Evolutionary conservation across 208 protist species (phyloP), one percentile per base, ranked within the genome.

Genomic region (Leishmania martiniquensis): DNA sequence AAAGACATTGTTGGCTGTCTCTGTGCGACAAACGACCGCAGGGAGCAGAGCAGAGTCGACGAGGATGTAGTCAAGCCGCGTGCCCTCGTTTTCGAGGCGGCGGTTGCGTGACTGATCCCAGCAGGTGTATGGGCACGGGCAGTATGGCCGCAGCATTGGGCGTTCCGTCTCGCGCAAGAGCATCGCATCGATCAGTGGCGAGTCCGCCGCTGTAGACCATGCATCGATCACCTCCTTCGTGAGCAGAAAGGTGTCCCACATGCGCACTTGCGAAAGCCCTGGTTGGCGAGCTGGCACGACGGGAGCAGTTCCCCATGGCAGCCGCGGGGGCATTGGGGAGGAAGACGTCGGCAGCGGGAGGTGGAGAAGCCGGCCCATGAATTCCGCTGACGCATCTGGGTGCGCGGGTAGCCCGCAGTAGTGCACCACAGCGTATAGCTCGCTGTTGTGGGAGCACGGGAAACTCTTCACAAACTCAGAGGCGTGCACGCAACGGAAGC

Each of bases 61-160:
- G 32, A 98, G 85, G 75, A 97, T 95, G 86, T 96, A 98, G 78
- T 98, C 95, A 25, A 98, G 91, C 37, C 95, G 91, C 13, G 90
- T 96, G 54, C 95, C 95, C 42, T 95, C 89, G 78, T 98, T 98
- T 44, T 84, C 82, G 15, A 90, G 88, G 17, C 95, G 92, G 52
- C 84, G 84, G 79, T 98, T 98, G 77, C 84, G 89, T 17, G 89
- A 95, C 76, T 98, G 95, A 77, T 98, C 93, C 93, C 93, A 98
- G 82, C 93, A 96, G 29, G 95, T 98, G 84, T 92, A 97, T 3
- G 93, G 91, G 66, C 89, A 93, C 0, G 91, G 87, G 81, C 86
- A 90, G 82, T 91, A 92, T 4, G 78, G 72, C 9, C 55, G 77
- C 44, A 79, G 59, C 47, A 74, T 70, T 25, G 70, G 78, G 42